Percentiles rank a stretch among this genome's conserved stretches.
Evolutionary conservation across 169 alveolate genomes (phyloP).

Genomic region (Amoebophrya sp.): DNA sequence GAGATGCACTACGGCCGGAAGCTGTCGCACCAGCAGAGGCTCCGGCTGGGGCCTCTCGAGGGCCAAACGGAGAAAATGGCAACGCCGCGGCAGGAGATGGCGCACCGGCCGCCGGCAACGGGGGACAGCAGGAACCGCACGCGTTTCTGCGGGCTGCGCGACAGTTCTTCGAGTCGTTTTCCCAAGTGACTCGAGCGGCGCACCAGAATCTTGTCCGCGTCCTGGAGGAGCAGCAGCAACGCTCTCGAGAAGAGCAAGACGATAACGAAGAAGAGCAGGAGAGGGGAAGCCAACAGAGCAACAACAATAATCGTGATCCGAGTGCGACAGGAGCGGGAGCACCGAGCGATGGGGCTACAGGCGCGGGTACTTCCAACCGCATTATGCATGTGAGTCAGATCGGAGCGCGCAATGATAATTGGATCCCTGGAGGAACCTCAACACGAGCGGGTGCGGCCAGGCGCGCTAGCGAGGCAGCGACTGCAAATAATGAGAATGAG

Average conservation of each 20-base stretch:
- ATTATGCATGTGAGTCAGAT: too few relatives aligned
- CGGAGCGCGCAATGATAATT: too few relatives aligned
- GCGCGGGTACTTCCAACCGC: too few relatives aligned
- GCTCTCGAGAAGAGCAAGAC: not conserved
- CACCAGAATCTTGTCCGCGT: not conserved
- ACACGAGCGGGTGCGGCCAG: too few relatives aligned
- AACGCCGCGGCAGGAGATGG: not conserved
- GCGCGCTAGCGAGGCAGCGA: too few relatives aligned
- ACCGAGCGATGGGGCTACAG: too few relatives aligned
- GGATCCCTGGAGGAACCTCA: too few relatives aligned
- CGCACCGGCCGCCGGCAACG: not conserved
- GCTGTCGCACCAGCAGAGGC: not conserved
- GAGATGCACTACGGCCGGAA: not conserved
- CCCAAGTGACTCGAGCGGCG: not conserved
- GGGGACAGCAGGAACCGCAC: not conserved
- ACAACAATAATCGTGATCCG: too few relatives aligned
- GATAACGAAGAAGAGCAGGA: not conserved
- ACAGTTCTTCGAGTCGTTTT: not conserved
- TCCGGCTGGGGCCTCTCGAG: not conserved
- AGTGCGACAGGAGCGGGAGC: too few relatives aligned
- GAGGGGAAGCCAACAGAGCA: not conserved
- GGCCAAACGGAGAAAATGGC: not conserved
- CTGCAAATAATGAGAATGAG: too few relatives aligned
- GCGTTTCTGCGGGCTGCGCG: constrained; percentile 5
- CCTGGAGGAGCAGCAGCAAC: not conserved